Conservation (phyloP, 805 yeast species). For the Kazachstania bromeliacearum region DNA sequence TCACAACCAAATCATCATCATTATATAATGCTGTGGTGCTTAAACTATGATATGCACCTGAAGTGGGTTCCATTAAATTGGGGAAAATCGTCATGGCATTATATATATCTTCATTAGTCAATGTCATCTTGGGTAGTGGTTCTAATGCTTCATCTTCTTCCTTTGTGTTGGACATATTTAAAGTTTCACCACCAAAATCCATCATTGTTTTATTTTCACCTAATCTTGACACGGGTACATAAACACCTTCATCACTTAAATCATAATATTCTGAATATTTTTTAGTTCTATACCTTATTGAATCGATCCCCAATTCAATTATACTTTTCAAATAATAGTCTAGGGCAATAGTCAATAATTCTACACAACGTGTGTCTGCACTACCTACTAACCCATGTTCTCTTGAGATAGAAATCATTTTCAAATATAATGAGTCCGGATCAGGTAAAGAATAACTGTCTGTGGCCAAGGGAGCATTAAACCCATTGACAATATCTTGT, state of each 20-base stretch:
- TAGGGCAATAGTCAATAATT: conserved; percentile 66
- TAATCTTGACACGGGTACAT: conserved; percentile 18
- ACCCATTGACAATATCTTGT: conserved; percentile 81
- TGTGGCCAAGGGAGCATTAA: conserved; percentile 69
- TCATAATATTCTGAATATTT: conserved; percentile 33
- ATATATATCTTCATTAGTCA: conserved; percentile 58
- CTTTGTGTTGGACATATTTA: background rate
- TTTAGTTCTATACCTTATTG: conserved; percentile 50
- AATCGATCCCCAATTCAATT: conserved; percentile 65
- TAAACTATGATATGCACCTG: conserved; percentile 47
- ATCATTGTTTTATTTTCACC: conserved; percentile 3
- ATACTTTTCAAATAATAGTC: conserved; percentile 71
- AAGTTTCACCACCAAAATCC: conserved; percentile 1
- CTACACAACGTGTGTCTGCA: conserved; percentile 69
- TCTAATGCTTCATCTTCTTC: conserved; percentile 9
- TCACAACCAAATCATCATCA: conserved; percentile 38
- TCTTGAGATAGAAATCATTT: conserved; percentile 74
- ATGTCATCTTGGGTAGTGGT: conserved; percentile 16
- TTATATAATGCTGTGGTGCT: conserved; percentile 43
- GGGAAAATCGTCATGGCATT: conserved; percentile 59
- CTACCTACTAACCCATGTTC: conserved; percentile 85
- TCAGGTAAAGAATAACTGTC: conserved; percentile 82
- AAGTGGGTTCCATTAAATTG: conserved; percentile 49
- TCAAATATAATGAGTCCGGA: conserved; percentile 49
- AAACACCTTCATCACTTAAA: conserved; percentile 25